Conservation (phyloP, 257 asterid species). For the Knoxia roxburghii region DNA sequence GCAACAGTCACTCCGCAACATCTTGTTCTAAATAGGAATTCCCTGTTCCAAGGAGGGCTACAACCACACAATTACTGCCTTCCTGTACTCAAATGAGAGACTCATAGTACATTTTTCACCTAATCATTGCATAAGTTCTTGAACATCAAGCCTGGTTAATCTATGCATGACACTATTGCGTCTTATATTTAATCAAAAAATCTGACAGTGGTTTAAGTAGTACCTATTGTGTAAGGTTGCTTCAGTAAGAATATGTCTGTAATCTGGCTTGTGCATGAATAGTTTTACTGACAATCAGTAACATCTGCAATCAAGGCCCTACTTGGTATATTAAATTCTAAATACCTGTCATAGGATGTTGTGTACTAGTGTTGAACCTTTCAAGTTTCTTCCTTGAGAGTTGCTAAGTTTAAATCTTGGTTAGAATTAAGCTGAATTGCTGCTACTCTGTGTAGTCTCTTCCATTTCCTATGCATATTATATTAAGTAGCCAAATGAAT, state of each 20-base stretch:
- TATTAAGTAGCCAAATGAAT: background rate
- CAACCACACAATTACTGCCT: slow-evolving; percentile 93
- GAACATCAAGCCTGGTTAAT: background rate
- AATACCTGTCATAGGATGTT: background rate
- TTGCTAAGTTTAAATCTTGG: background rate
- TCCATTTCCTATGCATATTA: background rate
- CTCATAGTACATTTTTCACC: slow-evolving; percentile 50
- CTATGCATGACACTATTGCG: no score
- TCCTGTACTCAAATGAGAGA: slow-evolving; percentile 89
- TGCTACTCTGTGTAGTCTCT: background rate
- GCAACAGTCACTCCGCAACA: slow-evolving; percentile 99
- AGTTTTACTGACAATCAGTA: background rate
- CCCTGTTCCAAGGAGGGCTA: slow-evolving; percentile 89
- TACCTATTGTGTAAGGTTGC: background rate
- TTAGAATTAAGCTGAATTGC: background rate
- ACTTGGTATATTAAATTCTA: background rate
- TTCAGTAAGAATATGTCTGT: background rate
- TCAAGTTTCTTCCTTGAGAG: background rate
- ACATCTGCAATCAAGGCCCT: background rate
- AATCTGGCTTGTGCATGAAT: background rate
- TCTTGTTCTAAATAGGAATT: slow-evolving; percentile 82
- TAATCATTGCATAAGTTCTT: slow-evolving; percentile 3
- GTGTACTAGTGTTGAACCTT: background rate
- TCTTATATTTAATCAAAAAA: no score
- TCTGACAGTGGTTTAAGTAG: background rate